A percentile compares a stretch with the other conserved stretches of the same genome.
Evolutionary conservation across 1,284 basidiomycete genomes (phyloP).

Genomic region (Ganoderma lingzhi): DNA sequence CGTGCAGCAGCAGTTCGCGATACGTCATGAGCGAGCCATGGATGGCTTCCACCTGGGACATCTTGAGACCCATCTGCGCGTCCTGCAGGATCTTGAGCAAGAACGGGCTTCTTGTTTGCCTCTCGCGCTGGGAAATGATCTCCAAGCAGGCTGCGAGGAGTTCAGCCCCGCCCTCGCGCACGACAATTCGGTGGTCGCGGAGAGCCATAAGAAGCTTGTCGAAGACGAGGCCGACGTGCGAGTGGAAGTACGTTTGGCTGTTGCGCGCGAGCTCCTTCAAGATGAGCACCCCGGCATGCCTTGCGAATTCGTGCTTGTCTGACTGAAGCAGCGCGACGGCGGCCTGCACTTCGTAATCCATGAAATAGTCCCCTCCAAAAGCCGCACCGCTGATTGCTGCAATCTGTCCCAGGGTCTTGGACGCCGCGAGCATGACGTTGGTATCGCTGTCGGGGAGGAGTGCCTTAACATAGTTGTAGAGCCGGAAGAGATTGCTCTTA

Average conservation of each 20-base stretch:
- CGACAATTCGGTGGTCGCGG: constrained; percentile 84
- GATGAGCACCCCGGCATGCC: constrained; percentile 88
- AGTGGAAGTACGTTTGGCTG: constrained; percentile 86
- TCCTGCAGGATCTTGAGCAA: constrained; percentile 88
- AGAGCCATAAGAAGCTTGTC: constrained; percentile 92
- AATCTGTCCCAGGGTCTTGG: constrained; percentile 85
- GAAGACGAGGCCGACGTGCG: constrained; percentile 86
- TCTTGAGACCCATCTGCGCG: constrained; percentile 87
- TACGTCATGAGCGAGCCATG: constrained; percentile 95
- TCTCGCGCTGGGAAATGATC: constrained; percentile 80
- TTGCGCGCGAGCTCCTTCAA: constrained; percentile 91
- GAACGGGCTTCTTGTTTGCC: constrained; percentile 71
- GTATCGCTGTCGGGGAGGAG: constrained; percentile 86
- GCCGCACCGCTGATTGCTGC: constrained; percentile 82
- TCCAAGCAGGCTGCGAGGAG: constrained; percentile 90
- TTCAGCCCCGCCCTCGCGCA: constrained; percentile 92
- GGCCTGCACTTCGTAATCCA: constrained; percentile 85
- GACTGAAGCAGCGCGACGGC: constrained; percentile 84
- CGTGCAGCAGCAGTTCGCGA: constrained; percentile 91
- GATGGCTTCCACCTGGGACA: constrained; percentile 84
- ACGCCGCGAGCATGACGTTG: constrained; percentile 89
- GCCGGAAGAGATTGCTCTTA: constrained; percentile 81
- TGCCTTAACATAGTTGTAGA: constrained; percentile 92
- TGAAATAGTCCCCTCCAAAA: constrained; percentile 83
- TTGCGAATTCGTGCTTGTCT: constrained; percentile 77